Evolutionary conservation across 2,329 filamentous ascomycete species (phyloP), one percentile per base, ranked within the genome.

Genomic region (Trichophyton schoenleinii): DNA sequence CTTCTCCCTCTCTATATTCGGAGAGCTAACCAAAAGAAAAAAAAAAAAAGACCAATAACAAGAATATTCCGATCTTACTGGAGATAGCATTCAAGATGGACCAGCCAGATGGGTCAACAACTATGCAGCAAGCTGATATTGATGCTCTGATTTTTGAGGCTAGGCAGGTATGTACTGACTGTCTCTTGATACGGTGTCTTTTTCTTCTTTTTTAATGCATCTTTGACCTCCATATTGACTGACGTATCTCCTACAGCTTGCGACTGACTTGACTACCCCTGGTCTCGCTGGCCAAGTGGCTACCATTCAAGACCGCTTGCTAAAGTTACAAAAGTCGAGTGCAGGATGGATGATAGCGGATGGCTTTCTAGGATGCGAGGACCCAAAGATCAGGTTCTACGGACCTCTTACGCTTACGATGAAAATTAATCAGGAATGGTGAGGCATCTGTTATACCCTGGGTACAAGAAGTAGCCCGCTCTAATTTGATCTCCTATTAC

Each of bases 341-440:
- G 81, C 89, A 68, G 92, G 91, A 60, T 99, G 94, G 94, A 81
- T 87, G 61, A 80, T 96, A 53, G 91, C 90, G 20, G 86, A 92
- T 69, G 83, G 84, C 59, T 79, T 97, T 13, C 78, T 96, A 9
- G 78, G 78, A 58, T 84, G 83, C 63, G 77, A 82, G 22, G 85
- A 89, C 66, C 82, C 87, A 63, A 87, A 91, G 68, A 84, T 94
- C 66, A 87, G 88, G 65, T 97, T 97, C 75, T 96, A 95, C 71
- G 94, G 90, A 13, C 92, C 91, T 34, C 80, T 96, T 63, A 97
- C 92, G 0, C 87, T 96, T 66, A 95, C 90, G 58, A 85, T 97
- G 68, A 99, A 97, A 75, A 83, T 97, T 62, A 96, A 97, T 71
- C 87, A 86, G n/a, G 89, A 94, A 70, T 89, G 86, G 87, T 88